Evolutionary conservation across 768 basidiomycete species (phyloP), one percentile per base, ranked within the genome.

Genomic region (Psilocybe azurescens): DNA sequence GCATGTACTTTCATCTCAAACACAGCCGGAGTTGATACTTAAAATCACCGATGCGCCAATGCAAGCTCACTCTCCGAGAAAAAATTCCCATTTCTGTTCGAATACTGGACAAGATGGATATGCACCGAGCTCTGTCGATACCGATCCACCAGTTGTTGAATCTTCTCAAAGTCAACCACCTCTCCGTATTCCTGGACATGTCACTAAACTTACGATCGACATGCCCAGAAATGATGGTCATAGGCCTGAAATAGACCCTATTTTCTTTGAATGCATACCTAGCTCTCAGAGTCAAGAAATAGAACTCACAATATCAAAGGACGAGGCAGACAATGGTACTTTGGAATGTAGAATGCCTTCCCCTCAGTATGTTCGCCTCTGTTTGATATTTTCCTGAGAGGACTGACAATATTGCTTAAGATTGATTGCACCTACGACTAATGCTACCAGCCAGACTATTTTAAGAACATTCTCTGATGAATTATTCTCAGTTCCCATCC

Each of bases 251-350:
- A 59, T 51, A 53, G 33, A 52, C 13, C 28, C 59, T 56, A 5
- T 20, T 41, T 33, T 18, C 13, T 68, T 69, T 13, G 77, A 79
- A 53, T 54, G 73, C 8, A 70, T 83, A n/a, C 79, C 78, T 14
- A 83, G 79, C 59, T 83, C 81, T 33, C 83, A 83, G 61, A 79
- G 74, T 59, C 78, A 81, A 53, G 82, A 84, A 61, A 62, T 63
- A n/a, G 79, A 81, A 54, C 64, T 80, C 28, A 65, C 46, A 24
- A 62, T 72, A 5, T 67, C 65, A 9, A 32, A 18, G 24, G 53
- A 58, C 39, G 33, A 29, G 39, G 28, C 32, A 29, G 52, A 52
- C 20, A 14, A 16, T n/a, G 28, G 20, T 13, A 20, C 10, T 56
- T 29, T 58, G 46, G 11, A 46, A 8, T 29, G 20, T 28, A 46